A percentile compares a stretch with the other conserved stretches of the same genome.
These are phyloP conservation scores for Dalechampia spathulata DNA, from an alignment of 441 rosid species.

Conservation along the genomic window DNA sequence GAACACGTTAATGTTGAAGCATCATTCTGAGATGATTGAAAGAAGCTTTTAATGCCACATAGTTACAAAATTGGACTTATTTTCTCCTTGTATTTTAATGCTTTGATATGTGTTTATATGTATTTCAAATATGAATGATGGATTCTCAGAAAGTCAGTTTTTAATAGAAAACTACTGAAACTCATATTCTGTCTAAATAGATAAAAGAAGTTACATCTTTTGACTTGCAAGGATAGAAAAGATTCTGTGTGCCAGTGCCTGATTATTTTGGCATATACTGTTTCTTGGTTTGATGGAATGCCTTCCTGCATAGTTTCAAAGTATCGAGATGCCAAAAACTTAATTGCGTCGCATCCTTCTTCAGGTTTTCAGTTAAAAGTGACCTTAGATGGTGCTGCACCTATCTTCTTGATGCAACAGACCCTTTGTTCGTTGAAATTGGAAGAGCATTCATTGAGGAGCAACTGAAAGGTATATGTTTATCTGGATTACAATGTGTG, in stretches of 20 bases:
- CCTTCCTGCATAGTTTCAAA: background rate
- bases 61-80: background rate
- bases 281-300: background rate
- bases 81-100: background rate
- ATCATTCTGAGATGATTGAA: background rate
- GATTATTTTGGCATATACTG: background rate
- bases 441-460: constrained; percentile 59
- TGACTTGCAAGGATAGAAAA: background rate
- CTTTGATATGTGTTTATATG: background rate
- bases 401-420: constrained; percentile 75
- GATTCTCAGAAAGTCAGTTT: background rate
- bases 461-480: constrained; percentile 43
- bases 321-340: background rate
- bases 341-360: constrained; percentile 9
- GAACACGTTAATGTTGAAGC: background rate
- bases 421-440: constrained; percentile 64
- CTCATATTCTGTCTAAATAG: background rate
- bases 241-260: background rate
- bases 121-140: background rate
- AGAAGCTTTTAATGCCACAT: background rate
- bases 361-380: constrained; percentile 59
- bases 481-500: constrained; percentile 4
- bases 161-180: background rate
- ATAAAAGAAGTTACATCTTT: constrained; percentile 6
- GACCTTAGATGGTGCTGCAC: constrained; percentile 67